These are phyloP conservation scores for Cicer pinnatifidum DNA, from an alignment of 306 rosid species.

Conservation along the genomic window DNA sequence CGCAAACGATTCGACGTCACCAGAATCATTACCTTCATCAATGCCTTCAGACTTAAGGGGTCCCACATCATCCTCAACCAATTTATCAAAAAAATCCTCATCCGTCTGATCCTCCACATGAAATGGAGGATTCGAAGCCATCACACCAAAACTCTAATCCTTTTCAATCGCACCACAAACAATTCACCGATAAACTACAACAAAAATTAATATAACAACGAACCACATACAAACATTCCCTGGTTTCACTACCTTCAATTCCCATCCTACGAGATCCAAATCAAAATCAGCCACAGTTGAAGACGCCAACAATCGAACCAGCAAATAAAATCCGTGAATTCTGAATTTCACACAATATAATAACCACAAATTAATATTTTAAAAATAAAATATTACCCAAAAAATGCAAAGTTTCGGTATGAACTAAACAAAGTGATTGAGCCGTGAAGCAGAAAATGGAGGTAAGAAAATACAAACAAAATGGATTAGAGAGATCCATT, in stretches of 20 bases:
- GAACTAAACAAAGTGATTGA: conserved; percentile 44
- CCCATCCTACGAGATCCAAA: conserved; percentile 57
- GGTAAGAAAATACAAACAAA: neutral
- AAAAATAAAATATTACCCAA: conserved; percentile 21
- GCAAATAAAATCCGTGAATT: conserved; percentile 51
- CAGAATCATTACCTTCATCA: conserved; percentile 45
- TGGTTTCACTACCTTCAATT: conserved; percentile 31
- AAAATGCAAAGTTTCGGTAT: conserved; percentile 40
- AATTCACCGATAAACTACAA: conserved; percentile 22
- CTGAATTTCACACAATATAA: conserved; percentile 42
- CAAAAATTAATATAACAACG: neutral
- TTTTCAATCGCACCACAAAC: conserved; percentile 32
- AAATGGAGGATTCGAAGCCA: conserved; percentile 91
- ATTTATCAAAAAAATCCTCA: conserved; percentile 86
- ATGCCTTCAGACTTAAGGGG: conserved; percentile 37
- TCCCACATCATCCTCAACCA: conserved; percentile 71
- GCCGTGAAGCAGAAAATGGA: neutral
- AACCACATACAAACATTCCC: neutral
- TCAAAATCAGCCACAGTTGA: conserved; percentile 36
- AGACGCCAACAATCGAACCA: conserved; percentile 32
- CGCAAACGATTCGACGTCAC: conserved; percentile 13
- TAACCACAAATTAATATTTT: conserved; percentile 28
- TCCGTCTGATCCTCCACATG: conserved; percentile 93
- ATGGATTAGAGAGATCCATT: conserved; percentile 54
- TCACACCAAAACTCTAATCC: conserved; percentile 52